phyloP scores from a whole-genome alignment of 192 early-diverging fungal genomes.

The Umbelopsis vinacea region DNA sequence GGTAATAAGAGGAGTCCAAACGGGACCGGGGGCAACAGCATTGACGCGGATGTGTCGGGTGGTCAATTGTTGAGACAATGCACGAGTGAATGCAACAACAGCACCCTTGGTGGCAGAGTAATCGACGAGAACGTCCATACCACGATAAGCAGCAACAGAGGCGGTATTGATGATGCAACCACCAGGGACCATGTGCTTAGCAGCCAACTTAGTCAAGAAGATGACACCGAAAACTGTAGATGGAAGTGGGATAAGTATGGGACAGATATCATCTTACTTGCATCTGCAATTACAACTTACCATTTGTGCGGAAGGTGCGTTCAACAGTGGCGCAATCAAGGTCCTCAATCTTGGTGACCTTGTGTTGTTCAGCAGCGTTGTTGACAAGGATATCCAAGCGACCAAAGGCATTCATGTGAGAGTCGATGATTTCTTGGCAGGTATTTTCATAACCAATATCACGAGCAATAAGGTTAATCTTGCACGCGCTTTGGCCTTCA shows the following conservation, averaged over 20 bases:
- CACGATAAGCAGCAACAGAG: slow-evolving; percentile 56
- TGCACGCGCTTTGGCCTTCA: slow-evolving; percentile 36
- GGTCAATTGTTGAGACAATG: slow-evolving; percentile 50
- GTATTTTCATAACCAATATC: slow-evolving; percentile 48
- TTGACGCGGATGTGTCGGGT: slow-evolving; percentile 53
- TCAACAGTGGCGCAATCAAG: slow-evolving; percentile 47
- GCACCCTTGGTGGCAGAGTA: slow-evolving; percentile 60
- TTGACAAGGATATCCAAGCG: slow-evolving; percentile 49
- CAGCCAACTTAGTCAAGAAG: slow-evolving; percentile 52
- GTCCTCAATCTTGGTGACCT: slow-evolving; percentile 41
- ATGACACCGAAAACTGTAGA: slow-evolving; percentile 49
- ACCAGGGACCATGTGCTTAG: slow-evolving; percentile 45
- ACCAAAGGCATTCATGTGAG: slow-evolving; percentile 43
- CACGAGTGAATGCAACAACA: slow-evolving; percentile 58
- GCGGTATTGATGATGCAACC: slow-evolving; percentile 57
- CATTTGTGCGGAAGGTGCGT: slow-evolving; percentile 51
- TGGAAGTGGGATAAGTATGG: not conserved
- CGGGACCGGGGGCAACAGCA: slow-evolving; percentile 58
- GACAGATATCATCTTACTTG: not conserved
- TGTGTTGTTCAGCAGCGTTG: slow-evolving; percentile 52
- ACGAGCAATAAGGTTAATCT: slow-evolving; percentile 40
- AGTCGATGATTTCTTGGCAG: slow-evolving; percentile 44
- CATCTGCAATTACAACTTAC: slow-evolving; percentile 13
- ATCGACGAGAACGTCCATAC: slow-evolving; percentile 49
- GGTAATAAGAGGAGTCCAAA: slow-evolving; percentile 58